Base-by-base conservation (phyloP, 1,139 yeast genomes). In the Candida tropicalis region DNA sequence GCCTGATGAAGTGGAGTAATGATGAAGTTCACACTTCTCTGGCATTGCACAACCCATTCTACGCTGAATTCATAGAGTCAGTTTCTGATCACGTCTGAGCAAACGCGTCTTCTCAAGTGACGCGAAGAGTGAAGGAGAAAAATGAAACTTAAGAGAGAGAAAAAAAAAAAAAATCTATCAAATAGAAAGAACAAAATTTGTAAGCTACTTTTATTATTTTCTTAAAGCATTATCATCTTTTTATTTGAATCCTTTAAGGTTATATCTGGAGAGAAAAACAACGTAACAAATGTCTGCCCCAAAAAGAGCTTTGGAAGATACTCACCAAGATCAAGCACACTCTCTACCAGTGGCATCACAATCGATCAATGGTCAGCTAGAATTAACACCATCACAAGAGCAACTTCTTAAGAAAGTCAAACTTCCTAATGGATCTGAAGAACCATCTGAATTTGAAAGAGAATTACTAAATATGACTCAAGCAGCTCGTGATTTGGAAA, bases 391-490 rank as follows among this genome's bases (percentile, higher is more conserved):
- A 5, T 59, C 68, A 2, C 74, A 70, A 44, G 63, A 66, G 39
- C 63, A 65, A 35, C 51, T 67, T 9, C 55, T 70, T 36, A 71
- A 70, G 54, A 68, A 67, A 47, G 59, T 68, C 17, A 67, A 66
- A 41, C 56, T 63, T 34, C 72, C 75, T 2, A 64, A 56, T 48
- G 69, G 62, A 39, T 56, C 46, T 33, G 73, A 51, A 39, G 82
- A 76, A 50, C 81, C 83, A 2, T 79, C 89, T 13, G 70, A 72
- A 25, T 86, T 86, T 57, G 93, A 85, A 58, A 68, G 77, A 51
- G 88, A 85, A 53, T 68, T 86, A 47, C 60, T 79, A 15, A 67
- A 70, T 10, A 83, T 86, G 87, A 78, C 83, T 20, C 68, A 67
- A 53, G 61, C 74, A 64, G 58, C 50, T 9, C 43, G 42, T 13